Evolutionary conservation across 164 flowering plant genomes (phyloP).

Genomic region (Chimonanthus praecox): DNA sequence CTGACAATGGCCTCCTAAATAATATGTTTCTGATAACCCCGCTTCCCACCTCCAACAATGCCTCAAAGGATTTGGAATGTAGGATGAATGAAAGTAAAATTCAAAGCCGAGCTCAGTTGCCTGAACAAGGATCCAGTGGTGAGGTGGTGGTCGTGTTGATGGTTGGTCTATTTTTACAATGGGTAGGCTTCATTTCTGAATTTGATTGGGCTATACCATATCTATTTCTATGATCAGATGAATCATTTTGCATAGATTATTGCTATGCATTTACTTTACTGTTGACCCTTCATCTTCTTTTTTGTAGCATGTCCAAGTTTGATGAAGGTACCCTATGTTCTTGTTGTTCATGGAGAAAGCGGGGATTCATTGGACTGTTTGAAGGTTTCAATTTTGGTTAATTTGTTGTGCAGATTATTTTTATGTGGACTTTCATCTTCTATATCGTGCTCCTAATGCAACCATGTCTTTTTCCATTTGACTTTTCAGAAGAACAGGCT

Average conservation of each 20-base stretch:
- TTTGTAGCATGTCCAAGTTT: constrained; percentile 88
- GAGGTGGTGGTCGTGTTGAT: too few species aligned
- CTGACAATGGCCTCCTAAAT: too few species aligned
- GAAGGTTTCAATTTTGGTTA: constrained; percentile 42
- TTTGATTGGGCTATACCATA: background rate
- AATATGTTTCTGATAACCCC: too few species aligned
- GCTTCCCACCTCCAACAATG: too few species aligned
- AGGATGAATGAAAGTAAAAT: too few species aligned
- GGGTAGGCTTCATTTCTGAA: background rate
- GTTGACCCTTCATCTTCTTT: background rate
- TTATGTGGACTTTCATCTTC: constrained; percentile 3
- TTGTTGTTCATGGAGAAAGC: constrained; percentile 92
- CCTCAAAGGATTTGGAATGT: too few species aligned
- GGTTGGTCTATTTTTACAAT: too few species aligned
- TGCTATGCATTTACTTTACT: background rate
- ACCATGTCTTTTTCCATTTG: background rate
- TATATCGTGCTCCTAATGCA: background rate
- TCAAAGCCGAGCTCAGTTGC: too few species aligned
- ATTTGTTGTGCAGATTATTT: background rate
- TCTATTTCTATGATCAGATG: background rate
- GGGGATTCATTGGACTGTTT: constrained; percentile 60
- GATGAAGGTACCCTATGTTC: constrained; percentile 56
- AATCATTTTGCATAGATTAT: background rate
- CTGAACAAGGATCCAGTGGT: too few species aligned
- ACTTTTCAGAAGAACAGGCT: constrained; percentile 64